Conservation (phyloP, 768 basidiomycete genomes). For the Boletus edulis region DNA sequence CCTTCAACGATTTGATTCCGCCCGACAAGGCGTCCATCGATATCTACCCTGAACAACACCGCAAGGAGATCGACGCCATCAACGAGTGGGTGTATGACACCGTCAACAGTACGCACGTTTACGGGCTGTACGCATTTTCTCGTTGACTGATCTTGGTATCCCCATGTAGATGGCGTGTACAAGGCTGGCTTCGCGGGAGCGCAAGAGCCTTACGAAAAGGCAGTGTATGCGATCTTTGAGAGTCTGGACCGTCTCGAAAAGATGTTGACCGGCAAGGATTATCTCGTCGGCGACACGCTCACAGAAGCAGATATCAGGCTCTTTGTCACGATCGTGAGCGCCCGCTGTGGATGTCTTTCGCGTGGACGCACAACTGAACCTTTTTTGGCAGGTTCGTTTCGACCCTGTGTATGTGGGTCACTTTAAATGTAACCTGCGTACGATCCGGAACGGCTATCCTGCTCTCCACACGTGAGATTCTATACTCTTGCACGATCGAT, state of each 20-base stretch:
- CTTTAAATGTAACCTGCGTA: constrained; percentile 92
- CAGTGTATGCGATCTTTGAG: constrained; percentile 71
- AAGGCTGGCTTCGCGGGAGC: constrained; percentile 82
- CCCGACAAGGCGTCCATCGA: constrained; percentile 63
- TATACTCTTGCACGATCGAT: neutral
- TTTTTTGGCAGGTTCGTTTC: constrained; percentile 63
- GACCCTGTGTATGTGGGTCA: constrained; percentile 88
- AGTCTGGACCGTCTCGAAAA: constrained; percentile 81
- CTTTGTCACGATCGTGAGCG: constrained; percentile 85
- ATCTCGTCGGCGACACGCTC: constrained; percentile 76
- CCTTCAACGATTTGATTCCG: constrained; percentile 73
- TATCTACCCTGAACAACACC: constrained; percentile 73
- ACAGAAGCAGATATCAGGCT: constrained; percentile 87
- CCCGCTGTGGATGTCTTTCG: neutral
- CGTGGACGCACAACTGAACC: neutral
- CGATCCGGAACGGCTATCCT: constrained; percentile 86
- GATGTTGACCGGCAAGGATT: constrained; percentile 74
- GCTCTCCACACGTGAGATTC: constrained; percentile 57
- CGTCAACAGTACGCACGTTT: constrained; percentile 67
- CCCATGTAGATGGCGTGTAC: constrained; percentile 73
- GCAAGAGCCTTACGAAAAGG: constrained; percentile 77
- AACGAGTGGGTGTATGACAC: constrained; percentile 86
- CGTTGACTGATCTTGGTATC: neutral
- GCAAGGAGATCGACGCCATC: constrained; percentile 75
- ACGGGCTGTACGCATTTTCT: neutral